phyloP scores from a whole-genome alignment of 208 protist genomes.

The Endotrypanum monterogeii region DNA sequence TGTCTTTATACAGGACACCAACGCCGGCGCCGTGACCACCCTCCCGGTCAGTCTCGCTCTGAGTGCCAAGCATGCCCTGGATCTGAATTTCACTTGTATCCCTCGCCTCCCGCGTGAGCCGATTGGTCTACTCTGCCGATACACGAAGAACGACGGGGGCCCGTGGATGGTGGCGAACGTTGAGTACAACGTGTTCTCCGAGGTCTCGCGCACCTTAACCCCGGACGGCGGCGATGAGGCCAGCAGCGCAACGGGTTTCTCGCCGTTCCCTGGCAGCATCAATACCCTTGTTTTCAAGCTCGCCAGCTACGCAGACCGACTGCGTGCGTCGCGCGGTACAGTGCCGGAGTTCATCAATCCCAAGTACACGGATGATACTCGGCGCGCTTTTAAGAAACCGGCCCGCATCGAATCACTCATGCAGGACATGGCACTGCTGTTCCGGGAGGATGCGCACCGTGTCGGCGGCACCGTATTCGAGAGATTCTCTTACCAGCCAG shows the following conservation, averaged over 20 bases:
- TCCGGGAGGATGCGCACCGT: conserved; percentile 45
- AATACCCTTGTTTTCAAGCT: conserved; percentile 90
- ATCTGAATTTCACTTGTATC: conserved; percentile 93
- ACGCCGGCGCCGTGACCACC: conserved; percentile 69
- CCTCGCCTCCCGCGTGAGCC: conserved; percentile 83
- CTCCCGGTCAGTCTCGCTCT: conserved; percentile 84
- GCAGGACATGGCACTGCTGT: conserved; percentile 84
- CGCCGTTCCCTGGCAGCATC: conserved; percentile 92
- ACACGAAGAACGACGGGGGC: conserved; percentile 21
- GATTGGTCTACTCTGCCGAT: conserved; percentile 69
- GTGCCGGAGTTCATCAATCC: conserved; percentile 96
- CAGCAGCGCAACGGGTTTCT: conserved; percentile 40
- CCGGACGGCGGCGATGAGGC: conserved; percentile 52
- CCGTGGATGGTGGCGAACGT: conserved; percentile 62
- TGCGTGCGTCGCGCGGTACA: conserved; percentile 57
- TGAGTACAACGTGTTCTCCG: conserved; percentile 87
- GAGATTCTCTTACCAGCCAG: conserved; percentile 79
- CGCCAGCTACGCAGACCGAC: conserved; percentile 50
- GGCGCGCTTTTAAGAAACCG: conserved; percentile 70
- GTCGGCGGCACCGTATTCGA: conserved; percentile 80
- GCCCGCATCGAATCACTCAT: conserved; percentile 91
- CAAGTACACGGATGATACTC: conserved; percentile 81
- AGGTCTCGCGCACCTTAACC: conserved; percentile 47
- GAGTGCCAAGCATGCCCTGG: conserved; percentile 51
- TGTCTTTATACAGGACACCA: conserved; percentile 95